Base-by-base conservation (phyloP, 2,329 filamentous ascomycete genomes). In the Aspergillus novoparasiticus region DNA sequence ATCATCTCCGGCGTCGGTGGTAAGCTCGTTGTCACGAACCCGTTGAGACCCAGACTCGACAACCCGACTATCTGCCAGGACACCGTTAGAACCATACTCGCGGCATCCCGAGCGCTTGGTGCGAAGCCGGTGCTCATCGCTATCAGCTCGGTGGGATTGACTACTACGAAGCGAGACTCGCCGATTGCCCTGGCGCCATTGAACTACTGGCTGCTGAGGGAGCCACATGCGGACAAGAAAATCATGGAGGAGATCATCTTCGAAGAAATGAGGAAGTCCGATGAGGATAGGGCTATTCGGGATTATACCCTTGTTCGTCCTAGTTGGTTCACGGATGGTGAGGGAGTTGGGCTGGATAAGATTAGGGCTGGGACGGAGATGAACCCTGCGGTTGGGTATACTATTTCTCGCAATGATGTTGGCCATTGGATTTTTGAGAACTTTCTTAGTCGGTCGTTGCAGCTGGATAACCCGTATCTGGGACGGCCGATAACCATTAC, bases 1-100 rank as follows among this genome's bases (percentile, higher is more conserved):
- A 81, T 86, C 60, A 65, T 84, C 54, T 79, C 75, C 34, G 84
- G 84, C 19, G 77, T 87, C 39, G 84, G 84, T 61, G 73, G 72
- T 28, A 67, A 71, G 19, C 74, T 75, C 0, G 56, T 59, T 46
- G 67, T 77, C 12, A 63, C 62, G 3, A 71, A 69, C n/a, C 62
- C 75, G 54, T 66, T 73, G 2, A 65, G 70, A 23, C 63, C 73
- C 32, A 71, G 61, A 4, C 67, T 79, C 32, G 75, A 78, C 23
- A 74, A 79, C 61, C 73, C 73, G 5, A 66, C 71, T 3, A 69
- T 77, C 63, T 79, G 78, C 61, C 69, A 73, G 53, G 71, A 75
- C 9, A 73, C 70, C 1, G 68, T 76, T 2, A 63, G 64, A 9
- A 70, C 72, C 10, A 63, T 80, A 2, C 58, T 78, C 1, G 55